Evolutionary conservation across 2,329 filamentous ascomycete genomes (phyloP).

Genomic region (Alternaria tenuissima): DNA sequence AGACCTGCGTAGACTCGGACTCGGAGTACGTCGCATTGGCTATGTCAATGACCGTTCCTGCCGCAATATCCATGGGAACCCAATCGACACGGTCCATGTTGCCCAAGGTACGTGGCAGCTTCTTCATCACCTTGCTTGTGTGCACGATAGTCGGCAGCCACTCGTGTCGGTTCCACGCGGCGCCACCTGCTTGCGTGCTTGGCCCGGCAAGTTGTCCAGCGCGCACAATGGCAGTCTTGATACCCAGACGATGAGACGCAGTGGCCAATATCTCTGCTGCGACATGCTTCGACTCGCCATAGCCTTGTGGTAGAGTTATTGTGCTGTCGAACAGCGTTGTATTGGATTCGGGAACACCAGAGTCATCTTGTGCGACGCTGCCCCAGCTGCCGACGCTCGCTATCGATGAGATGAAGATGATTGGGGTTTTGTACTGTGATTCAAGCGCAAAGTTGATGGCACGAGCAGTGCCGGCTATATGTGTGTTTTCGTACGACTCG

Average conservation of each 20-base stretch:
- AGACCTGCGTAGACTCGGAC: constrained; percentile 4
- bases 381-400: constrained; percentile 38
- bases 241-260: constrained; percentile 36
- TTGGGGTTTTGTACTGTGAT: constrained; percentile 19
- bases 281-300: constrained; percentile 51
- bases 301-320: constrained; percentile 45
- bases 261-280: constrained; percentile 42
- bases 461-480: constrained; percentile 19
- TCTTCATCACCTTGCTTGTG: constrained; percentile 29
- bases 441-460: constrained; percentile 17
- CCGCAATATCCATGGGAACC: constrained; percentile 30
- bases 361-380: constrained; percentile 2
- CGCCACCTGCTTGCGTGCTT: constrained; percentile 15
- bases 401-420: constrained; percentile 53
- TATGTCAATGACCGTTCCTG: constrained; percentile 5
- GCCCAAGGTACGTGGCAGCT: constrained; percentile 27
- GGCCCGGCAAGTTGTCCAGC: constrained; percentile 46
- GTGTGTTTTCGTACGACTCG: constrained; percentile 24
- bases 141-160: constrained; percentile 39
- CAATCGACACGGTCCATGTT: constrained; percentile 34
- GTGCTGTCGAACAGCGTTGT: constrained; percentile 42
- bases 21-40: not conserved
- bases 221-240: constrained; percentile 35
- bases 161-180: constrained; percentile 37
- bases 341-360: constrained; percentile 14